Conservation (phyloP, 2,329 filamentous ascomycete genomes). For the Exophiala aquamarina region DNA sequence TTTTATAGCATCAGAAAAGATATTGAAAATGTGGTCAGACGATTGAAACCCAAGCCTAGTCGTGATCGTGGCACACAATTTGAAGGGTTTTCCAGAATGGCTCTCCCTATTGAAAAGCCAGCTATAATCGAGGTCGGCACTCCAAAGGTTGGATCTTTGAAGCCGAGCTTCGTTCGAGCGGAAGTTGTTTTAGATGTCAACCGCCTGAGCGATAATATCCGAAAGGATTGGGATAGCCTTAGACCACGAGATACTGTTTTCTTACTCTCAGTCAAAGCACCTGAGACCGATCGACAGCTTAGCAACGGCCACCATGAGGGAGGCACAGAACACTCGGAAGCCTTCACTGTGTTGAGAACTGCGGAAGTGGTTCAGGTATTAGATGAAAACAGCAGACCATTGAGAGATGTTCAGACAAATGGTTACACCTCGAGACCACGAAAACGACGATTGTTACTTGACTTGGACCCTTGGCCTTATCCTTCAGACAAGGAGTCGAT, state of each 20-base stretch:
- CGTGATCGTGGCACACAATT: conserved; percentile 69
- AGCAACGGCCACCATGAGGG: conserved; percentile 58
- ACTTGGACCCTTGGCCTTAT: conserved; percentile 76
- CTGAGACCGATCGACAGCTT: conserved; percentile 43
- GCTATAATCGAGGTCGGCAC: conserved; percentile 84
- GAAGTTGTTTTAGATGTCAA: conserved; percentile 84
- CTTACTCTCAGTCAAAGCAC: conserved; percentile 71
- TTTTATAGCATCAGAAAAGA: conserved; percentile 94
- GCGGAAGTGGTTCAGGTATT: conserved; percentile 84
- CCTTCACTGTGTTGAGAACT: conserved; percentile 61
- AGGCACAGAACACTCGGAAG: conserved; percentile 62
- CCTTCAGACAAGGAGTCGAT: conserved; percentile 69
- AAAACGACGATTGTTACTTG: conserved; percentile 71
- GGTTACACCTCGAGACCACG: conserved; percentile 59
- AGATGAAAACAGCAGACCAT: conserved; percentile 76
- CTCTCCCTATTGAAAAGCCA: conserved; percentile 79
- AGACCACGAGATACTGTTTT: conserved; percentile 88
- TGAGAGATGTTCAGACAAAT: conserved; percentile 68
- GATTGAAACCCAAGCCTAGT: conserved; percentile 68
- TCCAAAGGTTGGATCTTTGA: conserved; percentile 76
- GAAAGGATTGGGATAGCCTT: conserved; percentile 86
- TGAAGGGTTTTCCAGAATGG: conserved; percentile 87
- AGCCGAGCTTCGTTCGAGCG: conserved; percentile 80
- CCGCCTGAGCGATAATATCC: conserved; percentile 71
- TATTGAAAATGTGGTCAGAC: conserved; percentile 77